A percentile compares a stretch with the other conserved stretches of the same genome.
These are phyloP conservation scores for Corrigiola litoralis DNA, from an alignment of 179 eudicot species.

Conservation along the genomic window DNA sequence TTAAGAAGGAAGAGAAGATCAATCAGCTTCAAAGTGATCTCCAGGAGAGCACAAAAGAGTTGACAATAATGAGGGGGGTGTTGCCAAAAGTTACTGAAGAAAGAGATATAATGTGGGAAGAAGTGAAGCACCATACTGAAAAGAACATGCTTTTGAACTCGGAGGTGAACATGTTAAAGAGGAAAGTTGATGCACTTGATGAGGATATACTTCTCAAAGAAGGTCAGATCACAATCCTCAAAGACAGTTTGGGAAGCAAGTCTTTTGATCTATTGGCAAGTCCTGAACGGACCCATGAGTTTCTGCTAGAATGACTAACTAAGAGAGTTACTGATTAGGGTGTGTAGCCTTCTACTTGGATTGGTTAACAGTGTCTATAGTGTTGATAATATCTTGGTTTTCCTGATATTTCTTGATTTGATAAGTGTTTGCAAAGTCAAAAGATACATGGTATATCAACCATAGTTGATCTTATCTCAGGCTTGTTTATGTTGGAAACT, in stretches of 20 bases:
- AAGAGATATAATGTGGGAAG: slow-evolving; percentile 81
- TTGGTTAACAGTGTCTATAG: slow-evolving; percentile 11
- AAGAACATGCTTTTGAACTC: slow-evolving; percentile 68
- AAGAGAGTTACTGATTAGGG: background rate
- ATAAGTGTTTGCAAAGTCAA: background rate
- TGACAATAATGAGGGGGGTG: slow-evolving; percentile 40
- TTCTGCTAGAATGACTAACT: slow-evolving; percentile 20
- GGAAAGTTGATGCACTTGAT: slow-evolving; percentile 73
- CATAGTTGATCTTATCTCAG: slow-evolving; percentile 19
- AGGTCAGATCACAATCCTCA: slow-evolving; percentile 82
- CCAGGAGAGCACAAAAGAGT: slow-evolving; percentile 68
- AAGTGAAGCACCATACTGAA: slow-evolving; percentile 71
- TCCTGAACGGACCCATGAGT: slow-evolving; percentile 32
- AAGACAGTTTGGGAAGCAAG: slow-evolving; percentile 55
- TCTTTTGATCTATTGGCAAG: slow-evolving; percentile 68
- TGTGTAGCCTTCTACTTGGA: slow-evolving; percentile 2
- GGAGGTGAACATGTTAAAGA: slow-evolving; percentile 60
- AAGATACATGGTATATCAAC: slow-evolving; percentile 9
- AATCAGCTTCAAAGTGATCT: slow-evolving; percentile 49
- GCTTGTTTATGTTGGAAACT: too few species aligned
- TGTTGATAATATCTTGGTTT: slow-evolving; percentile 11
- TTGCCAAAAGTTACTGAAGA: slow-evolving; percentile 76
- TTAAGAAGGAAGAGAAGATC: slow-evolving; percentile 67
- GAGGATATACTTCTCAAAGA: slow-evolving; percentile 87
- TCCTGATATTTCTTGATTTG: background rate